These are phyloP conservation scores for Neurospora tetraspora DNA, from an alignment of 495 filamentous ascomycete species.

Conservation along the genomic window DNA sequence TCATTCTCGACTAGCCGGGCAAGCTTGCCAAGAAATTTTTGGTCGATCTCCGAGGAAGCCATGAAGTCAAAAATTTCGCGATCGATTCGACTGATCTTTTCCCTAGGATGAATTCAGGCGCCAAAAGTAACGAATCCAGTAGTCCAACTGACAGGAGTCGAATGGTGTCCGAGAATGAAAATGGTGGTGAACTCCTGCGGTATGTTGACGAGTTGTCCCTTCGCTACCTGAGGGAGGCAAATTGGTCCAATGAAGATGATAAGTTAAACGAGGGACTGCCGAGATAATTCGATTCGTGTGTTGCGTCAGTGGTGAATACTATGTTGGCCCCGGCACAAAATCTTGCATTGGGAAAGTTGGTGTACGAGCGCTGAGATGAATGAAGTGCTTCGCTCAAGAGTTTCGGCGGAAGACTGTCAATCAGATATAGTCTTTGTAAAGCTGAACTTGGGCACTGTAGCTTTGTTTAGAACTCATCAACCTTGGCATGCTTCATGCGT, in stretches of 20 bases:
- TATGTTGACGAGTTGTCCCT: background rate
- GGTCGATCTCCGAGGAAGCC: constrained; percentile 93
- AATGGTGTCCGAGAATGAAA: background rate
- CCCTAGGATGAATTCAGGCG: background rate
- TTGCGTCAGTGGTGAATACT: constrained; percentile 10
- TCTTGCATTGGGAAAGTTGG: background rate
- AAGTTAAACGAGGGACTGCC: constrained; percentile 22
- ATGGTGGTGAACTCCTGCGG: background rate
- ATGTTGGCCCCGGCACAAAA: background rate
- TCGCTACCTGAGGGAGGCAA: background rate
- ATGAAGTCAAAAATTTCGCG: constrained; percentile 34
- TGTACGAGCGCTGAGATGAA: background rate
- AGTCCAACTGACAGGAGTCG: background rate
- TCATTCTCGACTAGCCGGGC: constrained; percentile 62
- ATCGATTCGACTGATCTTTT: background rate
- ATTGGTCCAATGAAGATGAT: background rate
- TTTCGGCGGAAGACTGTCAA: background rate
- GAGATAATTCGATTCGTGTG: constrained; percentile 7
- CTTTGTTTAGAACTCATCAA: background rate
- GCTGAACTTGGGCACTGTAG: background rate
- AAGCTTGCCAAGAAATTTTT: constrained; percentile 86
- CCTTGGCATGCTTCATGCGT: background rate
- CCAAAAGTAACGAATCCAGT: background rate
- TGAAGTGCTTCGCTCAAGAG: background rate
- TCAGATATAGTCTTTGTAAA: background rate